Evolutionary conservation across 306 rosid species (phyloP).

Genomic region (Hippophae tibetana): DNA sequence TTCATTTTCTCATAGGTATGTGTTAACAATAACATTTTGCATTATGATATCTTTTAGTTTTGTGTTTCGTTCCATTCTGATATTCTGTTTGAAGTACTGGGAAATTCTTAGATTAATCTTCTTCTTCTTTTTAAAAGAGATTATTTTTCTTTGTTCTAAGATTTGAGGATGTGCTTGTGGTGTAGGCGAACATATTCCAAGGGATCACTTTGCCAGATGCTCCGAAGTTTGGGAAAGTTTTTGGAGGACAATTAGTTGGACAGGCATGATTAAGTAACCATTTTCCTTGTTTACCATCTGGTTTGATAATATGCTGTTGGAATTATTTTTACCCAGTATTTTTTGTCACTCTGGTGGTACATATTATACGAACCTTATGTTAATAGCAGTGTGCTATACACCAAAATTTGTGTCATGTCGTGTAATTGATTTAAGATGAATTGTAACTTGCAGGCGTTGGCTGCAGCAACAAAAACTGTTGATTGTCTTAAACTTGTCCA

Average conservation of each 20-base stretch:
- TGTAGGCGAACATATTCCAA: constrained; percentile 67
- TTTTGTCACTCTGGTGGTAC: background rate
- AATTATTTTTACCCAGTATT: background rate
- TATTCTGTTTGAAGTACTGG: too few species aligned
- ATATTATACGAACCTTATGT: background rate
- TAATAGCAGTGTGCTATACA: background rate
- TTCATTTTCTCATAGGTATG: background rate
- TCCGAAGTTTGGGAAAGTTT: constrained; percentile 78
- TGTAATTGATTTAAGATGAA: constrained; percentile 15
- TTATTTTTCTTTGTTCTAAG: constrained; percentile 9
- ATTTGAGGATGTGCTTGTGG: constrained; percentile 15
- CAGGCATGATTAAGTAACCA: constrained; percentile 48
- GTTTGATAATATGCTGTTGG: too few species aligned
- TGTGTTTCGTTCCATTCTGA: background rate
- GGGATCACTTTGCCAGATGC: constrained; percentile 82
- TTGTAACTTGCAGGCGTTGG: constrained; percentile 60
- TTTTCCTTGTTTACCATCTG: constrained; percentile 1
- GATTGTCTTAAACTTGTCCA: constrained; percentile 80
- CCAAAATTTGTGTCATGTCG: background rate
- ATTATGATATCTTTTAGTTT: background rate
- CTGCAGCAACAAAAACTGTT: constrained; percentile 95
- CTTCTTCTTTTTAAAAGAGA: too few species aligned
- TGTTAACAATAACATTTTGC: background rate
- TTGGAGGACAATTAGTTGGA: constrained; percentile 87
- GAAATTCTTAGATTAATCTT: too few species aligned